phyloP scores from a whole-genome alignment of 2,329 filamentous ascomycete genomes.

The Exophiala spinifera region DNA sequence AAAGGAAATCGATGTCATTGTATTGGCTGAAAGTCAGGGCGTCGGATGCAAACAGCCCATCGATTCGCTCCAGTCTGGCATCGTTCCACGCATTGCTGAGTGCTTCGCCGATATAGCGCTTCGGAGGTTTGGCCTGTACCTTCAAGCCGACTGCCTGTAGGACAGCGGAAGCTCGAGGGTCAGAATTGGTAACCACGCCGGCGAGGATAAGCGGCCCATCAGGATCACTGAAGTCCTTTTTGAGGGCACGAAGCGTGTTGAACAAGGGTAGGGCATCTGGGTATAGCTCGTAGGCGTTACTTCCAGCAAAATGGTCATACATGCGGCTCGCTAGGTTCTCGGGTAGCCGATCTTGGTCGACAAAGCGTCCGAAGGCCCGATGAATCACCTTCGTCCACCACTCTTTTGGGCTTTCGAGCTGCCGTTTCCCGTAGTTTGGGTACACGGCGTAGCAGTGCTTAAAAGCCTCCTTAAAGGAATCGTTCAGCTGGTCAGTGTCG shows the following conservation, averaged over 20 bases:
- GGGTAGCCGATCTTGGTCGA: slow-evolving; percentile 32
- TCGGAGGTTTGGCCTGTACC: slow-evolving; percentile 35
- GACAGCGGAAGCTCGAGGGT: slow-evolving; percentile 42
- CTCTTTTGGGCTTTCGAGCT: slow-evolving; percentile 37
- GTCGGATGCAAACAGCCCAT: slow-evolving; percentile 2
- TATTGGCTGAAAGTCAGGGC: background rate
- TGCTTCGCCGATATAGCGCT: slow-evolving; percentile 27
- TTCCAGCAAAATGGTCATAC: slow-evolving; percentile 40
- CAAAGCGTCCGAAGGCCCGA: slow-evolving; percentile 35
- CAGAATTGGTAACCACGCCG: slow-evolving; percentile 47
- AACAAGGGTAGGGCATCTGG: slow-evolving; percentile 42
- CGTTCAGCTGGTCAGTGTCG: slow-evolving; percentile 28
- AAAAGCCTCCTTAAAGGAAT: slow-evolving; percentile 39
- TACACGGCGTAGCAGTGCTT: slow-evolving; percentile 33
- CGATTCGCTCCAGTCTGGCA: background rate
- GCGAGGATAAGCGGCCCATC: slow-evolving; percentile 36
- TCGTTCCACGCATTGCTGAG: background rate
- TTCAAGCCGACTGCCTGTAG: slow-evolving; percentile 39
- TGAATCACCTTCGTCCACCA: slow-evolving; percentile 47
- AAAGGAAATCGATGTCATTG: slow-evolving; percentile 43
- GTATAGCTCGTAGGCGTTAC: slow-evolving; percentile 41
- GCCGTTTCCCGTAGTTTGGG: slow-evolving; percentile 46
- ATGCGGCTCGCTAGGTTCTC: slow-evolving; percentile 35
- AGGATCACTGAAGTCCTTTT: slow-evolving; percentile 7
- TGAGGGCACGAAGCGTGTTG: slow-evolving; percentile 31